These are phyloP conservation scores for Castanea mollissima DNA, from an alignment of 306 rosid species.

Conservation along the genomic window DNA sequence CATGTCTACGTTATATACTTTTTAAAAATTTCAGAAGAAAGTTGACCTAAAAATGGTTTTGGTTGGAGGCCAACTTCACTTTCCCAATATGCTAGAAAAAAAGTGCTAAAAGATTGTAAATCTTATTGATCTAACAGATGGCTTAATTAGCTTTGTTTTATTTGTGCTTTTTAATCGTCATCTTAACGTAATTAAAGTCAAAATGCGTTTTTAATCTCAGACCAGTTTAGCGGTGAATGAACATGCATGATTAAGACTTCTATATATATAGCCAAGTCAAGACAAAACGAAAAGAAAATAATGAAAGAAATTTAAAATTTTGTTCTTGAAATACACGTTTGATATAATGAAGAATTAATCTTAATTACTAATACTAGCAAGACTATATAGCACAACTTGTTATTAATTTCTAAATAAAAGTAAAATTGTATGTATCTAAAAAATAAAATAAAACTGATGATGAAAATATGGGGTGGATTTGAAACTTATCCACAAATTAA, in stretches of 20 bases:
- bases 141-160: too few species aligned
- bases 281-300: neutral
- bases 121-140: too few species aligned
- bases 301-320: too few species aligned
- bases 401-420: too few species aligned
- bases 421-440: too few species aligned
- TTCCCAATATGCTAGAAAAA: neutral
- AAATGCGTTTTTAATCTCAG: neutral
- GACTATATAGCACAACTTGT: too few species aligned
- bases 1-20: neutral
- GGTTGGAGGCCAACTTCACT: neutral
- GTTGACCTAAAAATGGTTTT: conserved; percentile 1
- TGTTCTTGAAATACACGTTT: neutral
- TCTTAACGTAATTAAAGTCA: neutral
- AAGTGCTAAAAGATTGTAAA: neutral
- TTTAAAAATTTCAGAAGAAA: neutral
- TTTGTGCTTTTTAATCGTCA: neutral
- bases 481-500: too few species aligned
- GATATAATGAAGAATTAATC: too few species aligned
- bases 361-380: too few species aligned
- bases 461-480: too few species aligned
- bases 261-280: neutral
- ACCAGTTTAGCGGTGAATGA: neutral
- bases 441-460: too few species aligned
- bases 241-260: neutral